Evolutionary conservation across 2,329 filamentous ascomycete species (phyloP).

Genomic region (Diaporthe velutina): DNA sequence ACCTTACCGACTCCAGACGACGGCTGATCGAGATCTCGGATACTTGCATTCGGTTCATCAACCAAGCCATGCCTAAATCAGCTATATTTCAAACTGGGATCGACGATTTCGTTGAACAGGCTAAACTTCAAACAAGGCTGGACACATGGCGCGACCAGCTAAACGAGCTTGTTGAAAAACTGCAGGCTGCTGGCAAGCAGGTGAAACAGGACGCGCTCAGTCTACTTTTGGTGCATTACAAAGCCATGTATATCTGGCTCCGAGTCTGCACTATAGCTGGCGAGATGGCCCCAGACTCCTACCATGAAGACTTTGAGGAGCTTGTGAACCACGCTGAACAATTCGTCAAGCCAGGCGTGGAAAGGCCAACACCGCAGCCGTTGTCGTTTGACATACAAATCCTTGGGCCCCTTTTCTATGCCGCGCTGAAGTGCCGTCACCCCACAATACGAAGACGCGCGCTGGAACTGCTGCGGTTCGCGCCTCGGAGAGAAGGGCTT

Average conservation of each 20-base stretch:
- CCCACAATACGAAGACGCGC: slow-evolving; percentile 2
- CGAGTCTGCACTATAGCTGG: slow-evolving; percentile 24
- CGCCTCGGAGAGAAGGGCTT: background rate
- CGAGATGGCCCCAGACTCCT: background rate
- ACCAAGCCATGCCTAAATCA: background rate
- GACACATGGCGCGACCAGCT: background rate
- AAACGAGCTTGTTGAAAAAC: background rate
- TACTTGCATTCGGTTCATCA: background rate
- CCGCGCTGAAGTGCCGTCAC: slow-evolving; percentile 11
- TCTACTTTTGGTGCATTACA: slow-evolving; percentile 22
- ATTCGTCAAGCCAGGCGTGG: background rate
- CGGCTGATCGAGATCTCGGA: background rate
- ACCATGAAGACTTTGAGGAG: background rate
- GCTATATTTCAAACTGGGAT: background rate
- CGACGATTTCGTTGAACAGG: background rate
- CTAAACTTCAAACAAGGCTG: slow-evolving; percentile 7
- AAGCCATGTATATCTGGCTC: slow-evolving; percentile 16
- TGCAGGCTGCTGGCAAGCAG: background rate
- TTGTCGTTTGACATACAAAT: background rate
- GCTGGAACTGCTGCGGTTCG: background rate
- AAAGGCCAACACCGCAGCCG: background rate
- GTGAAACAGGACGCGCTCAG: slow-evolving; percentile 8
- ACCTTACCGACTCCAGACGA: background rate
- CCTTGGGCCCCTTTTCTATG: background rate
- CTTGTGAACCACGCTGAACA: background rate